Evolutionary conservation across 2,329 filamentous ascomycete genomes (phyloP), one percentile per base, ranked within the genome.

Genomic region (Pyrenophora tritici-repentis): DNA sequence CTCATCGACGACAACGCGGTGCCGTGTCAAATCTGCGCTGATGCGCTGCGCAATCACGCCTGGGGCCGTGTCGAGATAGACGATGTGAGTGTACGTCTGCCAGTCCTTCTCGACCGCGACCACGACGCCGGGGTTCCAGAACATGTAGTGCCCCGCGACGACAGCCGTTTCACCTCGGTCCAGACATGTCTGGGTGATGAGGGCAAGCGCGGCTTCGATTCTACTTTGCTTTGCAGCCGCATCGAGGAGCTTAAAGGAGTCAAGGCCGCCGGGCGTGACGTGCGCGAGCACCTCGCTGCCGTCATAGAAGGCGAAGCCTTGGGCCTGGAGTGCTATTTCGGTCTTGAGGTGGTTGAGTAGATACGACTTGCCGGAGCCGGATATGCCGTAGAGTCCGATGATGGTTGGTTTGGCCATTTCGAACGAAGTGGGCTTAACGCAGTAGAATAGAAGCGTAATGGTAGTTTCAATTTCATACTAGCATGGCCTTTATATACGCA

Each of bases 121-220:
- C 10, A 59, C 47, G 0, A 74, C 57, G 1, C 63, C 63, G 20
- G 79, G 72, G 0, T 58, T 4, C 81, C 81, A 85, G 56, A 86
- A 81, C 71, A 80, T 81, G 61, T 75, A 79, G 62, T 87, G 82
- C 0, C 83, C 83, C 2, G 80, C 69, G 3, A 87, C 79, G 2
- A 87, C 59, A 1, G 67, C 83, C 4, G 67, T 54, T 50, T 67
- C 71, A 0, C 70, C 62, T 8, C 40, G 74, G 0, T 58, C 10
- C 1, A 47, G 37, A 46, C 78, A 81, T 6, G 76, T 55, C 0
- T 73, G 38, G 17, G 53, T 32, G 40, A 86, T 80, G 0, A 12
- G 56, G 1, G 73, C 42, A 42, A 86, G 83, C 3, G 82, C 81
- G 31, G 49, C 43, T 31, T 22, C 29, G 16, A n/a, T n/a, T 36